phyloP scores from a whole-genome alignment of 768 basidiomycete genomes.

The Collybiopsis confluens region DNA sequence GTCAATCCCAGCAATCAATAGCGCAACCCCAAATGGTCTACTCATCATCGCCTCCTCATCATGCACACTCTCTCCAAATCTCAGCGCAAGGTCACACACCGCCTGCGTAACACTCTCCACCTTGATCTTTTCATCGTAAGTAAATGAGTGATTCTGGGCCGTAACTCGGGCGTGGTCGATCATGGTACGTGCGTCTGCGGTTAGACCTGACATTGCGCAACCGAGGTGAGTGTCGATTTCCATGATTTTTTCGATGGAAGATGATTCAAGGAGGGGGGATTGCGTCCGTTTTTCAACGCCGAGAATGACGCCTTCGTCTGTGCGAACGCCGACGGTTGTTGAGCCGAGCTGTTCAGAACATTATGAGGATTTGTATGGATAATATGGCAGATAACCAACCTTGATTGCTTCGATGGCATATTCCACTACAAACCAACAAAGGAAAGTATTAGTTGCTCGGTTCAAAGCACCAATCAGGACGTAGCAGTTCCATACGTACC shows the following conservation, averaged over 20 bases:
- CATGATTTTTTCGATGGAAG: slow-evolving; percentile 99
- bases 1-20: slow-evolving; percentile 96
- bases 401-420: slow-evolving; percentile 99
- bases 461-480: too few species aligned
- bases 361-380: neutral
- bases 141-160: slow-evolving; percentile 91
- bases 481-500: too few species aligned
- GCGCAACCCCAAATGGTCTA: slow-evolving; percentile 95
- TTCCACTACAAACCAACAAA: slow-evolving; percentile 87
- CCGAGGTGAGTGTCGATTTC: slow-evolving; percentile 97
- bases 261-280: slow-evolving; percentile 91
- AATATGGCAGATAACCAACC: slow-evolving; percentile 36
- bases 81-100: slow-evolving; percentile 92
- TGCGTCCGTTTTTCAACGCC: slow-evolving; percentile 99
- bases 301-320: slow-evolving; percentile 85
- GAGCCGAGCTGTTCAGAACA: slow-evolving; percentile 74
- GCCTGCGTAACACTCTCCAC: slow-evolving; percentile 98
- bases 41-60: slow-evolving; percentile 99
- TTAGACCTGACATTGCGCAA: slow-evolving; percentile 96
- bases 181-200: slow-evolving; percentile 98
- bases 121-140: slow-evolving; percentile 94
- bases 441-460: too few species aligned
- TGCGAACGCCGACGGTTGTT: slow-evolving; percentile 94
- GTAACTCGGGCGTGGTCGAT: slow-evolving; percentile 99
- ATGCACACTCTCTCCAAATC: slow-evolving; percentile 98